A percentile compares a stretch with the other conserved stretches of the same genome.
These are phyloP conservation scores for Fusarium hostae DNA, from an alignment of 2,329 filamentous ascomycete species.

Conservation along the genomic window DNA sequence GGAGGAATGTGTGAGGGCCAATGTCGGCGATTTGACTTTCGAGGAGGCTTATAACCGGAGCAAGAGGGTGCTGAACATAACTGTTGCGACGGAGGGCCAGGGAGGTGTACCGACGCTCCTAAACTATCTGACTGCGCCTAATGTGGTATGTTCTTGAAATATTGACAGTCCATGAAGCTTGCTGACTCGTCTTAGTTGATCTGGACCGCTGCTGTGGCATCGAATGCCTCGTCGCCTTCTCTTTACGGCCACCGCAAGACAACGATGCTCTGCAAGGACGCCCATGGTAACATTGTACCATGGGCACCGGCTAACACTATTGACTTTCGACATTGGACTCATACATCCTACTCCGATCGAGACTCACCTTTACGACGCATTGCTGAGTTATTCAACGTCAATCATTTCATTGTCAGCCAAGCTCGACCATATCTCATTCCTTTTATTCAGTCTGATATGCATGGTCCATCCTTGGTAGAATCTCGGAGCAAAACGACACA, in stretches of 20 bases:
- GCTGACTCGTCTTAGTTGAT: conserved; percentile 67
- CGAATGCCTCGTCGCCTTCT: conserved; percentile 73
- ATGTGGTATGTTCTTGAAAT: conserved; percentile 73
- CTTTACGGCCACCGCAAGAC: conserved; percentile 73
- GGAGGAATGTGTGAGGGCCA: conserved; percentile 84
- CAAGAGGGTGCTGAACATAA: conserved; percentile 91
- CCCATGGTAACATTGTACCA: conserved; percentile 75
- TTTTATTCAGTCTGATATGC: conserved; percentile 83
- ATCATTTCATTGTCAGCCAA: conserved; percentile 95
- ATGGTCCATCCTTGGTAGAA: conserved; percentile 74
- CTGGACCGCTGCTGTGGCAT: conserved; percentile 81
- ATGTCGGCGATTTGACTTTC: conserved; percentile 90
- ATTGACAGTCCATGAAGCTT: neutral
- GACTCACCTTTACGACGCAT: conserved; percentile 75
- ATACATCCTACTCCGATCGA: conserved; percentile 72
- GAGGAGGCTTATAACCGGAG: conserved; percentile 90
- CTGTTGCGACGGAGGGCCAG: conserved; percentile 79
- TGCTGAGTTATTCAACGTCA: conserved; percentile 88
- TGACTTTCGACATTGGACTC: conserved; percentile 75
- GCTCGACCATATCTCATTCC: conserved; percentile 90
- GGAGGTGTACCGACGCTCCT: conserved; percentile 84
- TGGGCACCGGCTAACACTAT: conserved; percentile 74
- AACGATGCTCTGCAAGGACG: conserved; percentile 80
- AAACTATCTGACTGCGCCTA: conserved; percentile 92
- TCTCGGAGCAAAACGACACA: conserved; percentile 68